These are phyloP conservation scores for Lipomyces sp. DNA, from an alignment of 805 yeast species.

Conservation along the genomic window DNA sequence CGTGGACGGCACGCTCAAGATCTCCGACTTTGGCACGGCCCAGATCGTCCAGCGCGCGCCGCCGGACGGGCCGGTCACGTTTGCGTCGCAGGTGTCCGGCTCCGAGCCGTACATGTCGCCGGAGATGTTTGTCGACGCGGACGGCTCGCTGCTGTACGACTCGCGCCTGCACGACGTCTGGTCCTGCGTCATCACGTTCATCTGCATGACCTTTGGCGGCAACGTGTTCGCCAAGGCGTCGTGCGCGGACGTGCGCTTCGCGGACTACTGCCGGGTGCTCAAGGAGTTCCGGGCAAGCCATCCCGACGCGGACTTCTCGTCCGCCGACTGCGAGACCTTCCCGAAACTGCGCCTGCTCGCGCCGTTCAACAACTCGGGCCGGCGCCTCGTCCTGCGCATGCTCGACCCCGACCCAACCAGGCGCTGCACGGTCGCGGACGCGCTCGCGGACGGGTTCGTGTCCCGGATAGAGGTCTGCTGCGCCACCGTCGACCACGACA, in stretches of 20 bases:
- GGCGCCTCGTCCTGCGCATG: conserved; percentile 64
- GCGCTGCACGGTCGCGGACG: conserved; percentile 72
- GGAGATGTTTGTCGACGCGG: conserved; percentile 48
- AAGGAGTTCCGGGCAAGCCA: conserved; percentile 17
- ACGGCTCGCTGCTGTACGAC: conserved; percentile 48
- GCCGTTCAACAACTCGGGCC: conserved; percentile 23
- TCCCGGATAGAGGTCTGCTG: conserved; percentile 36
- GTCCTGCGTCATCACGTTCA: conserved; percentile 90
- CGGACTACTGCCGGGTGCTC: conserved; percentile 16
- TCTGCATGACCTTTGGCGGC: conserved; percentile 63
- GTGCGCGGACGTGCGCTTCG: conserved; percentile 31
- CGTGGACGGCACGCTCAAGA: conserved; percentile 67
- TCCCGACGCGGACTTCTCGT: conserved; percentile 22
- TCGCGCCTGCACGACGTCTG: conserved; percentile 81
- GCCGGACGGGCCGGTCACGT: conserved; percentile 51
- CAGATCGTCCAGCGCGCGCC: conserved; percentile 51
- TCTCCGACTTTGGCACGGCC: conserved; percentile 86
- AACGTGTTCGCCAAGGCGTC: conserved; percentile 36
- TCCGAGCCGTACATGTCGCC: conserved; percentile 90
- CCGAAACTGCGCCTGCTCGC: conserved; percentile 23
- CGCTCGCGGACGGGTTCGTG: conserved; percentile 74
- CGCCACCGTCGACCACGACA: conserved; percentile 10
- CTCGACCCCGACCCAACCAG: conserved; percentile 75
- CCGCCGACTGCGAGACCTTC: conserved; percentile 11
- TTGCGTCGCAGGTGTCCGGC: conserved; percentile 76